Evolutionary conservation across 768 basidiomycete genomes (phyloP).

Genomic region (Auriscalpium orientale): DNA sequence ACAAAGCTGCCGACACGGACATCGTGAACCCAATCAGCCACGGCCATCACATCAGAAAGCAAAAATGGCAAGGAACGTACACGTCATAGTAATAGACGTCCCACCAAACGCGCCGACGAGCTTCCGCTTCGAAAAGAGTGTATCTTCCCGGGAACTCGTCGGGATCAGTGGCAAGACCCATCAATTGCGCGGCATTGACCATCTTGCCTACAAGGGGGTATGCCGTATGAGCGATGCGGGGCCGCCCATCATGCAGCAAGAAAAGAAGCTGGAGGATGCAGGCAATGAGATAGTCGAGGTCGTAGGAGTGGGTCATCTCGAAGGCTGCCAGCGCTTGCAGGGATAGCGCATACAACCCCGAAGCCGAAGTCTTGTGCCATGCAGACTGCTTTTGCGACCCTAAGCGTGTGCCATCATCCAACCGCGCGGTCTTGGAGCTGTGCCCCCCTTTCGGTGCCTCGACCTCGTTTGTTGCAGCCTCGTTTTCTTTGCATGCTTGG

Average conservation of each 20-base stretch:
- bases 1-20: slow-evolving; percentile 41
- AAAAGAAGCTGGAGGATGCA: slow-evolving; percentile 50
- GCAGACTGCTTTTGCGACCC: slow-evolving; percentile 12
- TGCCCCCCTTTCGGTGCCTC: slow-evolving; percentile 1
- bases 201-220: slow-evolving; percentile 55
- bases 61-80: slow-evolving; percentile 34
- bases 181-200: slow-evolving; percentile 54
- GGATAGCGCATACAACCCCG: slow-evolving; percentile 40
- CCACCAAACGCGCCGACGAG: slow-evolving; percentile 65
- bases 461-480: slow-evolving; percentile 2
- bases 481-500: slow-evolving; percentile 13
- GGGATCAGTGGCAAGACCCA: slow-evolving; percentile 57
- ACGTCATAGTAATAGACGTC: slow-evolving; percentile 70
- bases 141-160: slow-evolving; percentile 43
- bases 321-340: slow-evolving; percentile 37
- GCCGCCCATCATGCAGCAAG: slow-evolving; percentile 43
- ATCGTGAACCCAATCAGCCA: not conserved
- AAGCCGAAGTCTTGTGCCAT: slow-evolving; percentile 21
- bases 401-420: slow-evolving; percentile 9
- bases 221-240: slow-evolving; percentile 32
- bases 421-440: slow-evolving; percentile 9
- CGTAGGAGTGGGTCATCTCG: slow-evolving; percentile 37
- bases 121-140: slow-evolving; percentile 43
- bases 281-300: slow-evolving; percentile 53
- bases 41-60: not conserved